Base-by-base conservation (phyloP, 192 early-diverging fungal species). In the Mortierella antarctica region DNA sequence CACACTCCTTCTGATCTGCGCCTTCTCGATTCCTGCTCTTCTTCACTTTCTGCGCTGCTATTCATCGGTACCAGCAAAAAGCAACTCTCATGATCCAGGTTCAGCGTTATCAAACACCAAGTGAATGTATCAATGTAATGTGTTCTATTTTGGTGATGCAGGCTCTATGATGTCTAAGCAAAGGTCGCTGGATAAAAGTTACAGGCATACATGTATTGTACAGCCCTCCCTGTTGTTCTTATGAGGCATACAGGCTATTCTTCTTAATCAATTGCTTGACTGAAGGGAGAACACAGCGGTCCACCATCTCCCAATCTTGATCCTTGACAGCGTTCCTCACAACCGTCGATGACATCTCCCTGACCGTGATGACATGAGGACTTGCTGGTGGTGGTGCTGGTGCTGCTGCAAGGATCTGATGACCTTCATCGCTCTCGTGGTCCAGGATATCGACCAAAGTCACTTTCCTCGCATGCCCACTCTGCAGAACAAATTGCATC, bases 291-390 rank as follows among this genome's bases (percentile, higher is more conserved):
- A 80, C 70, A 57, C 77, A 72, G 4, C 56, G 57, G 40, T 80
- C 70, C 5, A 72, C 70, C 46, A 80, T 15, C 23, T 23, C 18
- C 77, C 77, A 72, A 47, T 80, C 50, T 23, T 72, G 57, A 10
- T 20, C 62, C 77, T 72, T 80, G 65, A 72, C 61, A 15, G 77
- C 77, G 40, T 72, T 54, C 55, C 77, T 71, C n/a, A 80, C 70
- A 2, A 80, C 52, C 5, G 77, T 80, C n/a, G 77, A 80, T 31
- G 77, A 80, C 70, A 80, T 71, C 7, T 71, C 69, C 21, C 63
- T 71, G 21, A 80, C 47, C 42, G 70, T 55, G 7, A 78, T 60
- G 47, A 46, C 51, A 55, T 50, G 57, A 50, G 41, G 18, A 31
- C 7, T 62, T 20, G 23, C 20, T 17, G 23, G 40, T 23, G 12